Evolutionary conservation across 2,329 filamentous ascomycete species (phyloP), one percentile per base, ranked within the genome.

Genomic region (Cytospora chrysosperma): DNA sequence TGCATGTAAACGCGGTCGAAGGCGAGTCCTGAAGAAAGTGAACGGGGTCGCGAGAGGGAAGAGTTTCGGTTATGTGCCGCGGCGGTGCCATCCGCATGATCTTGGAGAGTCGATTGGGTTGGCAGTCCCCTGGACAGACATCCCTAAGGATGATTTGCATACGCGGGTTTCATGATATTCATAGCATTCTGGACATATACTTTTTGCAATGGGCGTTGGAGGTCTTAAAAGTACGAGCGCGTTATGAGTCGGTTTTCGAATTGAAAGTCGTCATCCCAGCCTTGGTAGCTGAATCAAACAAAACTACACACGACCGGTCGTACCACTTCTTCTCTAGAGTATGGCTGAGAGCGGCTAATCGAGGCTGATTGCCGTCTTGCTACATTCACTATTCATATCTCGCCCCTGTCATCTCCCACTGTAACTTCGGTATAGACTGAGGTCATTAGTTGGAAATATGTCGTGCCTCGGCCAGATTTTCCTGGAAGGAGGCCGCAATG

Each of bases 1-100:
- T 73, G 65, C 69, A 71, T 59, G 62, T 67, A 3, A 69, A 43
- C 19, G 43, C 58, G 1, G 32, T 59, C 17, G 57, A 43, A 24
- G 49, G n/a, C 13, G n/a, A 43, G 2, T 43, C 7, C 10, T 43
- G 19, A 43, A 19, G 24, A 43, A 19, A 21, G 27, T 26, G 8
- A 30, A 9, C 12, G 59, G 34, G 5, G 4, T 19, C 28, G 37
- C 32, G 34, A n/a, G 24, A n/a, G 13, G 26, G 15, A 13, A 9
- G 49, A 9, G 10, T 12, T 13, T 26, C 7, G 17, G 12, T 19
- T 19, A 8, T 24, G 43, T n/a, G n/a, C n/a, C n/a, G n/a, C n/a
- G 3, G 4, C n/a, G 43, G 43, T 19, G n/a, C 10, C 43, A 24
- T 24, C 43, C n/a, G n/a, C n/a, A 47, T 13, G 24, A n/a, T n/a